Evolutionary conservation across 31 red algal species (phyloP), one percentile per base, ranked within the genome.

Genomic region (Odonthalia washingtoniensis): DNA sequence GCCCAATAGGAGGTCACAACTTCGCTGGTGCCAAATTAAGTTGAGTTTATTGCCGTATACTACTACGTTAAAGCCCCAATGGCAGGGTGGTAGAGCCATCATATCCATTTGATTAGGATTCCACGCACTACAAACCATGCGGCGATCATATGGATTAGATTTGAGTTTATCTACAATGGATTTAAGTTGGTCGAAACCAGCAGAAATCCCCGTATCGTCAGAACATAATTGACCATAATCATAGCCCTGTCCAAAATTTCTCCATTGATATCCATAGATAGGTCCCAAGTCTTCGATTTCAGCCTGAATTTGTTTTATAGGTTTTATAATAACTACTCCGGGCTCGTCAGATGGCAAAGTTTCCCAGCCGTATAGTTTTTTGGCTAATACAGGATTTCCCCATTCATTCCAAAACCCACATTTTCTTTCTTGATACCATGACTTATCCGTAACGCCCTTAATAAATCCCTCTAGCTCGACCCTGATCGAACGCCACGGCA

Each of bases 341-440:
- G 42, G 42, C 42, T 44, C 42, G 42, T 44, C 42, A 44, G 42
- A 44, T 5, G 42, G 42, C 5, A 44, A 44, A 44, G 42, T 44
- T 33, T 67, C 64, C 27, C 30, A 33, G 5, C 64, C 64, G 33
- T 67, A 67, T 33, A 35, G 64, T 33, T 33, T 35, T 67, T 67
- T 67, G 30, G 27, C 30, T 44, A 44, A 44, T 44, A 44, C 42
- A 67, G 64, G 64, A 35, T 67, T 67, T 33, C 64, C 27, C 64
- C 64, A 67, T 67, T 67, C 64, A 67, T 67, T 35, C 64, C 64
- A 67, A 67, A 67, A 33, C 33, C 64, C 30, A 14, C 64, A 67
- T 67, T 35, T 35, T 67, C 64, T 30, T 33, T 67, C 64, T 67
- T 67, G 64, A 67, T 67, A 67, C 64, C 64, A 67, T 67, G 27